Evolutionary conservation across 805 yeast species (phyloP).

Genomic region (Wickerhamomyces hampshirensis): DNA sequence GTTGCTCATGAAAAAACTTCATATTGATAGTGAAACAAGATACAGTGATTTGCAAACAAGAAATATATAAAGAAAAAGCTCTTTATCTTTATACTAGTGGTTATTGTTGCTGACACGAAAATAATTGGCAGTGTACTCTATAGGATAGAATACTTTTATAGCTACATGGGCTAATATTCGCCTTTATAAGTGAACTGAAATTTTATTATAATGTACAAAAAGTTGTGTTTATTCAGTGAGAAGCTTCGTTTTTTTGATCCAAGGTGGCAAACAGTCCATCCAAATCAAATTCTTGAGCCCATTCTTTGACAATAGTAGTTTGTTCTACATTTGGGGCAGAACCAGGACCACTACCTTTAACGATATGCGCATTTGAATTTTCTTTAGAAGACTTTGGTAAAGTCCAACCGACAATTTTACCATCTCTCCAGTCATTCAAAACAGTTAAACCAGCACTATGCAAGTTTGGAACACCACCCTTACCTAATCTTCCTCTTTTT

Average conservation of each 20-base stretch:
- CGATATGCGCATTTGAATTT: conserved; percentile 26
- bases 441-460: conserved; percentile 79
- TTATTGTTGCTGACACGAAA: background rate
- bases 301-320: conserved; percentile 76
- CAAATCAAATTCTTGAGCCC: conserved; percentile 94
- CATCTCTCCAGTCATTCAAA: conserved; percentile 95
- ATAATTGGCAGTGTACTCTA: background rate
- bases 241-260: conserved; percentile 27
- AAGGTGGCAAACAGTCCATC: conserved; percentile 63
- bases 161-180: no score
- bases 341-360: conserved; percentile 26
- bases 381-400: conserved; percentile 58
- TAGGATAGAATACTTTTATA: no score
- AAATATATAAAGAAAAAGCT: no score
- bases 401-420: conserved; percentile 88
- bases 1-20: conserved; percentile 17
- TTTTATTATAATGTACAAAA: no score
- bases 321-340: conserved; percentile 37
- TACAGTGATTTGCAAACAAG: no score
- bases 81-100: no score
- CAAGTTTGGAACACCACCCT: conserved; percentile 89
- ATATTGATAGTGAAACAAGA: no score
- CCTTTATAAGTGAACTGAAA: no score
- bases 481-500: conserved; percentile 84
- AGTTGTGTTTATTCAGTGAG: no score